Conservation (phyloP, 495 filamentous ascomycete genomes). For the Ascobolus immersus region DNA sequence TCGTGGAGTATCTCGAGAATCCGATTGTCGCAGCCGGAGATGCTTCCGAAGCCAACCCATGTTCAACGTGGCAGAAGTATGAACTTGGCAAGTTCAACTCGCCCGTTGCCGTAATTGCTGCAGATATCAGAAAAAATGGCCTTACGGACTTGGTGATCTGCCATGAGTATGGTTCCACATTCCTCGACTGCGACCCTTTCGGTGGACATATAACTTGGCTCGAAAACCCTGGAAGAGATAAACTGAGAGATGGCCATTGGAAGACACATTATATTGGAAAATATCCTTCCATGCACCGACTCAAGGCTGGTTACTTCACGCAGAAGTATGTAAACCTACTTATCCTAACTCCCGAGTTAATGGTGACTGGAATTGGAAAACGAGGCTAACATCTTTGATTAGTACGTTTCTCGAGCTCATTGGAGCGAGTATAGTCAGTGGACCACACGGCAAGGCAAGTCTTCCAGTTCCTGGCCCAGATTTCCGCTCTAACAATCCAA, state of each 20-base stretch:
- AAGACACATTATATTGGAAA: slow-evolving; percentile 8
- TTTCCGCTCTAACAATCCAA: background rate
- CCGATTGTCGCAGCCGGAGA: background rate
- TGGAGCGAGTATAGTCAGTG: background rate
- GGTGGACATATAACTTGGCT: slow-evolving; percentile 11
- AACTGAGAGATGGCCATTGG: slow-evolving; percentile 4
- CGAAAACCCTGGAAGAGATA: slow-evolving; percentile 9
- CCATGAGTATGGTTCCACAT: slow-evolving; percentile 6
- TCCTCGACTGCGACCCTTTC: background rate
- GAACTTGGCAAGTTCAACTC: slow-evolving; percentile 4
- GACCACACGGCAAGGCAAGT: slow-evolving; percentile 4
- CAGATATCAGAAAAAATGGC: slow-evolving; percentile 9
- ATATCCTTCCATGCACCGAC: slow-evolving; percentile 10
- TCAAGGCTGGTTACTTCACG: slow-evolving; percentile 12
- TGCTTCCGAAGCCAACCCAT: background rate
- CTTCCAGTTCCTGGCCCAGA: background rate
- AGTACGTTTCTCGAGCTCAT: background rate
- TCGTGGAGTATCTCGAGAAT: slow-evolving; percentile 8
- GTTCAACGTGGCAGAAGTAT: slow-evolving; percentile 4
- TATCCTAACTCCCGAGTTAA: too few species aligned
- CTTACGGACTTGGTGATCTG: slow-evolving; percentile 8
- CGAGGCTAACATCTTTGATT: too few species aligned
- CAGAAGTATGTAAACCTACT: slow-evolving; percentile 9
- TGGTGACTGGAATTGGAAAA: too few species aligned
- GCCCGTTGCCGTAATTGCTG: slow-evolving; percentile 6